These are phyloP conservation scores for Aphanoascus verrucosus DNA, from an alignment of 2,329 filamentous ascomycete genomes.

Conservation along the genomic window DNA sequence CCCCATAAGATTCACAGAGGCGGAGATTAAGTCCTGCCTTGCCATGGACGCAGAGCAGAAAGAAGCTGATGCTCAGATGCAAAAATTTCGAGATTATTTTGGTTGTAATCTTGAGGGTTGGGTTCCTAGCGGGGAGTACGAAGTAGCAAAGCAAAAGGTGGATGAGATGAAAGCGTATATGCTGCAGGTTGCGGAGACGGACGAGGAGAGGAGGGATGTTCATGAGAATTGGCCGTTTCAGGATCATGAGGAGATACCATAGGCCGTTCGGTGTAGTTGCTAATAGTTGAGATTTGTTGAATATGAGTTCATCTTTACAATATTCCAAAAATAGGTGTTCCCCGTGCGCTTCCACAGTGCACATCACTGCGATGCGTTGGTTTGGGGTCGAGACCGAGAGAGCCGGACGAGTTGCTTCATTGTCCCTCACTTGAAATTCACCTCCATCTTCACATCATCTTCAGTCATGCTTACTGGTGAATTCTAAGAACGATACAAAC, in stretches of 20 bases:
- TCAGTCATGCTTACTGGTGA: no score
- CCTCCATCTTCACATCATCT: no score
- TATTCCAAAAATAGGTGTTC: no score
- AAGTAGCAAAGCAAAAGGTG: conserved; percentile 16
- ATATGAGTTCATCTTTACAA: no score
- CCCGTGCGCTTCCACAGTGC: no score
- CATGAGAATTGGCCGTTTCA: conserved; percentile 17
- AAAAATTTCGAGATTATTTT: conserved; percentile 16
- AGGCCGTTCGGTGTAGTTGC: no score
- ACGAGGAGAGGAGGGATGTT: conserved; percentile 12
- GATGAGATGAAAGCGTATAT: conserved; percentile 17
- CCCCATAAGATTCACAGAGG: conserved; percentile 16
- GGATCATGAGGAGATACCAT: conserved; percentile 9
- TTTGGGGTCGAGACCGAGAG: no score
- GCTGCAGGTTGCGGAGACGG: conserved; percentile 18
- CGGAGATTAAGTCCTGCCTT: conserved; percentile 14
- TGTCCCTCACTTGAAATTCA: no score
- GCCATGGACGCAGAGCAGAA: conserved; percentile 15
- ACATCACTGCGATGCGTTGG: no score
- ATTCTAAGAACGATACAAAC: no score
- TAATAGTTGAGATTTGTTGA: no score
- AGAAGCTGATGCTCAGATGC: conserved; percentile 19
- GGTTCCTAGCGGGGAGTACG: conserved; percentile 19
- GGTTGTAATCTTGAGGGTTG: conserved; percentile 20
- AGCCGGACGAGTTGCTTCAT: no score